Conservation (phyloP, 345 rosid genomes). For the Lagerstroemia speciosa region DNA sequence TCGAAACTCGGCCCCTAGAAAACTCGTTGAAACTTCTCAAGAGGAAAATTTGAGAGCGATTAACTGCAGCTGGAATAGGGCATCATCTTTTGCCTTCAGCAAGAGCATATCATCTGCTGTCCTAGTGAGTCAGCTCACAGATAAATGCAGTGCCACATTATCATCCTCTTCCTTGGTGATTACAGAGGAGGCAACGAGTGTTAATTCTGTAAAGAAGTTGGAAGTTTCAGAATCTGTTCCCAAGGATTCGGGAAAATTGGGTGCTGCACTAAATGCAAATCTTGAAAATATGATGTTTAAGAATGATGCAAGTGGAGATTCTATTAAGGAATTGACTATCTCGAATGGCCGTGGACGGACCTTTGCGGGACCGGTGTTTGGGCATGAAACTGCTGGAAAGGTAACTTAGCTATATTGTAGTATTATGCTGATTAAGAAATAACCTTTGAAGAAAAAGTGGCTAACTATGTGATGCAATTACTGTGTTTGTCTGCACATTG, state of each 20-base stretch:
- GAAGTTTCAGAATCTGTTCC: not conserved
- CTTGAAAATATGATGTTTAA: not conserved
- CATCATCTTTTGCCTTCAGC: slow-evolving; percentile 19
- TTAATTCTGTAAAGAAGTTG: not conserved
- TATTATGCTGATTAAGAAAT: not conserved
- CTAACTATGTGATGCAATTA: not conserved
- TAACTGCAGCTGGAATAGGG: slow-evolving; percentile 19
- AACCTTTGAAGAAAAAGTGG: not conserved
- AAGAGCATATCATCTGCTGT: slow-evolving; percentile 24
- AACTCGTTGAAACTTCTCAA: slow-evolving; percentile 22
- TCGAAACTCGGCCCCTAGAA: slow-evolving; percentile 35
- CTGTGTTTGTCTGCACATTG: not conserved
- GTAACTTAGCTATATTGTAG: not conserved
- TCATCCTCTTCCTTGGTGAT: slow-evolving; percentile 17
- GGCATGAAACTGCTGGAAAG: not conserved
- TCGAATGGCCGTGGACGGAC: not conserved
- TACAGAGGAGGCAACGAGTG: slow-evolving; percentile 20
- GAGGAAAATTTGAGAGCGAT: slow-evolving; percentile 40
- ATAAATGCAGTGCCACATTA: slow-evolving; percentile 12
- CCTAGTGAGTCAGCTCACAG: slow-evolving; percentile 25
- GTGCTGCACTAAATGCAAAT: not conserved
- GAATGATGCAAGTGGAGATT: not conserved
- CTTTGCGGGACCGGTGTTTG: not conserved
- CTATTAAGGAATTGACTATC: not conserved
- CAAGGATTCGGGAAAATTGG: not conserved